Percentiles rank a stretch among this genome's conserved stretches.
These are phyloP conservation scores for Globisporangium paroecandrum DNA, from an alignment of 352 stramenopile species.

Conservation along the genomic window DNA sequence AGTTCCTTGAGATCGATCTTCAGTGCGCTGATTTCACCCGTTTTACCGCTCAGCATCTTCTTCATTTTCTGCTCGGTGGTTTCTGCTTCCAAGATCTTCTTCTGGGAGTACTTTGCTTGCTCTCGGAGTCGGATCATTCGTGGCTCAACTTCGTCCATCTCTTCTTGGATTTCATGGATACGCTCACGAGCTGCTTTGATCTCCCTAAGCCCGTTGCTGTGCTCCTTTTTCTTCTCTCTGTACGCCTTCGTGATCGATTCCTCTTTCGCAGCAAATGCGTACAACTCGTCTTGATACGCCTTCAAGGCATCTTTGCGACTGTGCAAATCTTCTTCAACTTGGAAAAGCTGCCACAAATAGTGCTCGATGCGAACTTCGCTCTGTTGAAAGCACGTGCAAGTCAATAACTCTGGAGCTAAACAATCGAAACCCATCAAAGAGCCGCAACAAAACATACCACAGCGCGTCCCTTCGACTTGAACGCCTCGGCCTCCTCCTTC, in stretches of 20 bases:
- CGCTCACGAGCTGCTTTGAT: conserved; percentile 61
- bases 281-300: conserved; percentile 39
- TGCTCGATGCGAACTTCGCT: conserved; percentile 85
- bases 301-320: conserved; percentile 78
- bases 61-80: conserved; percentile 50
- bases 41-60: conserved; percentile 82
- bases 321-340: conserved; percentile 90
- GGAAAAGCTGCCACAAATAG: conserved; percentile 96
- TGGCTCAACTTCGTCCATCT: conserved; percentile 82
- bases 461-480: conserved; percentile 62
- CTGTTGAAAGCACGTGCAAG: conserved; percentile 19
- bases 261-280: conserved; percentile 46
- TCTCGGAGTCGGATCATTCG: conserved; percentile 85
- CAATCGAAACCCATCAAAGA: neutral
- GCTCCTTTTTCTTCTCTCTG: conserved; percentile 74
- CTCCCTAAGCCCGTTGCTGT: conserved; percentile 47
- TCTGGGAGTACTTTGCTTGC: conserved; percentile 80
- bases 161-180: conserved; percentile 73
- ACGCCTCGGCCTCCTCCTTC: conserved; percentile 90
- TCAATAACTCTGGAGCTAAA: neutral
- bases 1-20: conserved; percentile 66
- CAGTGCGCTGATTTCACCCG: conserved; percentile 79
- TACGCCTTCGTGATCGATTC: conserved; percentile 39
- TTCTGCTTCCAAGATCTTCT: conserved; percentile 60
- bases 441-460: conserved; percentile 33